These are phyloP conservation scores for Serendipita vermifera DNA, from an alignment of 768 basidiomycete species.

Conservation along the genomic window DNA sequence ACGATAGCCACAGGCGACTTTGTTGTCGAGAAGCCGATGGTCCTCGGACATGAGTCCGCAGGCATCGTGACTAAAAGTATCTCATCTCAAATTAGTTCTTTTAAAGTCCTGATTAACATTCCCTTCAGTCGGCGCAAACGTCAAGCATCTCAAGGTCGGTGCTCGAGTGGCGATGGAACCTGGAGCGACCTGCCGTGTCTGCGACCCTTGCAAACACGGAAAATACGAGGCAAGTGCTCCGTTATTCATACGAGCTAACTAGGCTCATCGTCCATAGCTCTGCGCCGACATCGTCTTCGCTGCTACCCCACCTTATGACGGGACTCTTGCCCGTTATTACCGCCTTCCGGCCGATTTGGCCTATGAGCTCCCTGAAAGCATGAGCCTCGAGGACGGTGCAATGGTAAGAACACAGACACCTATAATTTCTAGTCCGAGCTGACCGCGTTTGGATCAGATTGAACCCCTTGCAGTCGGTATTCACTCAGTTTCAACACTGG, in stretches of 20 bases:
- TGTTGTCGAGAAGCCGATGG: constrained; percentile 71
- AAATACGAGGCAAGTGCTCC: constrained; percentile 52
- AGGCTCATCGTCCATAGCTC: constrained; percentile 33
- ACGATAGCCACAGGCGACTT: constrained; percentile 36
- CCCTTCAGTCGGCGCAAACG: constrained; percentile 52
- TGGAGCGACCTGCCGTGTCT: constrained; percentile 71
- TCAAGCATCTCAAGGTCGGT: constrained; percentile 64
- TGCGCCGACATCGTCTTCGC: constrained; percentile 81
- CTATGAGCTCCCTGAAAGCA: constrained; percentile 67
- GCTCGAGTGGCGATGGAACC: constrained; percentile 90
- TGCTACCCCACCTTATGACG: constrained; percentile 87
- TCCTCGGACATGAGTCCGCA: constrained; percentile 88
- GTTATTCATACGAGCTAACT: constrained; percentile 5
- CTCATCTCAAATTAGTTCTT: too few relatives aligned
- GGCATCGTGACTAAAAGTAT: constrained; percentile 64
- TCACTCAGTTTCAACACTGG: constrained; percentile 73
- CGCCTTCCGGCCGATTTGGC: constrained; percentile 73
- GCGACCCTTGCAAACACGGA: constrained; percentile 74
- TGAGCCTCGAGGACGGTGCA: constrained; percentile 87
- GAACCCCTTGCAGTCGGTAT: constrained; percentile 90
- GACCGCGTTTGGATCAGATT: constrained; percentile 42
- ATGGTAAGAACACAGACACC: constrained; percentile 42
- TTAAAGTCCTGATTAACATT: constrained; percentile 1
- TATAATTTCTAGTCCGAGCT: not conserved
- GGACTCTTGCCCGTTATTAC: constrained; percentile 81